phyloP scores from a whole-genome alignment of 192 early-diverging fungal genomes.

The Helicostylum pulchrum region DNA sequence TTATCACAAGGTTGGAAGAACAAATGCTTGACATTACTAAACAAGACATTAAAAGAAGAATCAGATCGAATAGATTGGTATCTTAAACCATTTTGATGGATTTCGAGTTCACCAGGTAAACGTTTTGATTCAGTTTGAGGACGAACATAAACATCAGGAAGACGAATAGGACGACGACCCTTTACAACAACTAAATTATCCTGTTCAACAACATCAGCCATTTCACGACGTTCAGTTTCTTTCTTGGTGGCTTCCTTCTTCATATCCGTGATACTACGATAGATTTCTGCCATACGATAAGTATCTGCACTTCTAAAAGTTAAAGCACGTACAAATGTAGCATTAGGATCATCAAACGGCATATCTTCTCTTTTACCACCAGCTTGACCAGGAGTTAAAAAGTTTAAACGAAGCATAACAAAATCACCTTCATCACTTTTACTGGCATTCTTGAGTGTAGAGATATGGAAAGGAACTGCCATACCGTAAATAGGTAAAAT shows the following conservation, averaged over 20 bases:
- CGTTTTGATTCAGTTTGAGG: slow-evolving; percentile 90
- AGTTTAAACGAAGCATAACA: slow-evolving; percentile 89
- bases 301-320: slow-evolving; percentile 88
- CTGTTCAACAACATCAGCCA: slow-evolving; percentile 95
- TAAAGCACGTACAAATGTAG: slow-evolving; percentile 90
- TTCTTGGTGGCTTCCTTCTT: slow-evolving; percentile 92
- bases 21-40: slow-evolving; percentile 96
- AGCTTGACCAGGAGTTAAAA: slow-evolving; percentile 91
- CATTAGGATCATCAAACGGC: slow-evolving; percentile 82
- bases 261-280: slow-evolving; percentile 80
- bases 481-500: slow-evolving; percentile 94
- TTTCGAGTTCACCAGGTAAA: slow-evolving; percentile 92
- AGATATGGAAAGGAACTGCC: slow-evolving; percentile 97
- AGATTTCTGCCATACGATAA: slow-evolving; percentile 79
- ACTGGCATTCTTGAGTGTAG: slow-evolving; percentile 89
- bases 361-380: slow-evolving; percentile 86
- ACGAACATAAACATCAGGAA: slow-evolving; percentile 90
- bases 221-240: slow-evolving; percentile 91
- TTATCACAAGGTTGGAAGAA: slow-evolving; percentile 99
- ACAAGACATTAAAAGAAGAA: slow-evolving; percentile 87
- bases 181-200: slow-evolving; percentile 79
- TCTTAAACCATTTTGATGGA: slow-evolving; percentile 93
- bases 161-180: slow-evolving; percentile 68
- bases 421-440: slow-evolving; percentile 94
- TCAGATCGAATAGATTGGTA: slow-evolving; percentile 81